Evolutionary conservation across 768 basidiomycete genomes (phyloP).

Genomic region (Clitopilus hobsonii): DNA sequence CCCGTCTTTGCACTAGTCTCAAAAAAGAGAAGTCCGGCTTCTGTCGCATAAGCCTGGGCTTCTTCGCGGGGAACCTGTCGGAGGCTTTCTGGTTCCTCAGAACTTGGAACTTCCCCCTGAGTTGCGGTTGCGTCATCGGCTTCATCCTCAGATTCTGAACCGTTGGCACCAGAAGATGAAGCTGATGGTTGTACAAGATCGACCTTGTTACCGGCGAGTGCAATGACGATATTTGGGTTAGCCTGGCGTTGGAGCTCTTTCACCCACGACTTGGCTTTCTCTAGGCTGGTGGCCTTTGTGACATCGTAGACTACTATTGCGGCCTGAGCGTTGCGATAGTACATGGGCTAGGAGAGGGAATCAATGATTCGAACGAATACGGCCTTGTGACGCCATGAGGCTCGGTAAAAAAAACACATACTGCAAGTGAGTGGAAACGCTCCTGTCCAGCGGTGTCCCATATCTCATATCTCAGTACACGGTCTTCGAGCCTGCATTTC

Average conservation of each 20-base stretch:
- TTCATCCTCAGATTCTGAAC: slow-evolving; percentile 80
- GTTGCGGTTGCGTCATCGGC: slow-evolving; percentile 91
- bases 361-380: slow-evolving; percentile 9
- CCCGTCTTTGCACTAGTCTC: slow-evolving; percentile 98
- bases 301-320: slow-evolving; percentile 99
- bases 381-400: background rate
- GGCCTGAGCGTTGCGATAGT: slow-evolving; percentile 96
- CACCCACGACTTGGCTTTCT: slow-evolving; percentile 99
- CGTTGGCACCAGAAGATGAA: slow-evolving; percentile 40
- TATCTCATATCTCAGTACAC: slow-evolving; percentile 90
- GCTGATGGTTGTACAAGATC: slow-evolving; percentile 75
- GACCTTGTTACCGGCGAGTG: slow-evolving; percentile 96
- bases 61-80: slow-evolving; percentile 93
- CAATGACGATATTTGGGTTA: slow-evolving; percentile 98
- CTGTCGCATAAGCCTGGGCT: slow-evolving; percentile 93
- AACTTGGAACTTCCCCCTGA: slow-evolving; percentile 64
- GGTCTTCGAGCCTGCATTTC: slow-evolving; percentile 94
- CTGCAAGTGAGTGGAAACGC: slow-evolving; percentile 95
- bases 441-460: slow-evolving; percentile 97
- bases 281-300: slow-evolving; percentile 91
- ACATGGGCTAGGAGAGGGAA: slow-evolving; percentile 73
- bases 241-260: slow-evolving; percentile 99
- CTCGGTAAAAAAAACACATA: slow-evolving; percentile 31
- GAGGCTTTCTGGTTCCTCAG: slow-evolving; percentile 62
- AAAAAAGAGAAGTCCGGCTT: slow-evolving; percentile 92